These are phyloP conservation scores for Coemansia sp. DNA, from an alignment of 192 early-diverging fungal species.

Conservation along the genomic window DNA sequence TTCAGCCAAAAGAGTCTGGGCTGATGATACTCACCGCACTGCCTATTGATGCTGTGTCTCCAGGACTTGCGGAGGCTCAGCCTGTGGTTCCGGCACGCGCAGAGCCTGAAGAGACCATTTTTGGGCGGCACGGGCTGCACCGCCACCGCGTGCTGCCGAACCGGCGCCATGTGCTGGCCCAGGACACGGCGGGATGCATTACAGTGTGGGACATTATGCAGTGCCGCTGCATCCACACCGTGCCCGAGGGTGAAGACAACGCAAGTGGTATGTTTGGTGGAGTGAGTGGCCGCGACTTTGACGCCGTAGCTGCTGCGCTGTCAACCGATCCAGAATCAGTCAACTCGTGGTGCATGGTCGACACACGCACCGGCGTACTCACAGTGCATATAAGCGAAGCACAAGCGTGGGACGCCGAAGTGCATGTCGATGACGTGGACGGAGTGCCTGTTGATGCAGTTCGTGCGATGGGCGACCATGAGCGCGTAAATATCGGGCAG, in stretches of 20 bases:
- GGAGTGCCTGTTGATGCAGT: conserved; percentile 42
- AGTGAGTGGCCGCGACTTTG: conserved; percentile 45
- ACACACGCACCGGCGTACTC: conserved; percentile 85
- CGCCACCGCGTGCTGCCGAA: conserved; percentile 76
- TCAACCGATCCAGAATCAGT: conserved; percentile 67
- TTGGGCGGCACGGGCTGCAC: conserved; percentile 65
- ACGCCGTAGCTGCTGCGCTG: conserved; percentile 23
- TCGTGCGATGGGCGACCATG: conserved; percentile 34
- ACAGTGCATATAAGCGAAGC: conserved; percentile 83
- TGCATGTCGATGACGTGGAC: conserved; percentile 82
- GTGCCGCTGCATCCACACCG: conserved; percentile 56
- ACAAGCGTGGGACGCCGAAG: conserved; percentile 83
- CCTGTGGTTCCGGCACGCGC: background rate
- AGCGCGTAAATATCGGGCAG: conserved; percentile 51
- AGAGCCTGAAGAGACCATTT: conserved; percentile 38
- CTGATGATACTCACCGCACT: background rate
- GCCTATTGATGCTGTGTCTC: background rate
- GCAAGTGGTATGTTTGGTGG: conserved; percentile 49
- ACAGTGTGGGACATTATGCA: conserved; percentile 90
- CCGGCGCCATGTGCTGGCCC: conserved; percentile 80
- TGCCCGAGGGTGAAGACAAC: conserved; percentile 55
- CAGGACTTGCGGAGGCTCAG: background rate
- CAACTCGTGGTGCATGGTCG: conserved; percentile 89
- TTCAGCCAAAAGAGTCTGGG: background rate
- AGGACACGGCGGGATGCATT: conserved; percentile 76